These are phyloP conservation scores for Talaromyces ruber DNA, from an alignment of 495 filamentous ascomycete genomes.

Conservation along the genomic window DNA sequence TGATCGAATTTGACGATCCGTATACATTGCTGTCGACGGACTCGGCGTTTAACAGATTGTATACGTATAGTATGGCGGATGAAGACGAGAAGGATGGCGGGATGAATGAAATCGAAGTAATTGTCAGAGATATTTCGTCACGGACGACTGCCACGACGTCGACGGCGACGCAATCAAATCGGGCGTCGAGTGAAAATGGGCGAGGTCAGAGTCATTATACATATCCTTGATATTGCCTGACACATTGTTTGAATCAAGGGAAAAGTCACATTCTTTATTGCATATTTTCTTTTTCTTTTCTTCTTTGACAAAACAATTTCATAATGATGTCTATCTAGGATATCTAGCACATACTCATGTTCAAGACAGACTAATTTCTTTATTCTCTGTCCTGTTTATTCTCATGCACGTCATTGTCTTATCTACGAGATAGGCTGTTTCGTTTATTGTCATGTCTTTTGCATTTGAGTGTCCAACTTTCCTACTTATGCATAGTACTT, in stretches of 20 bases:
- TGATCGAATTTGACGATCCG: constrained; percentile 40
- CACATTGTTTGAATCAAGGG: not conserved
- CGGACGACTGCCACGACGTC: not conserved
- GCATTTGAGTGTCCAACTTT: too few species aligned
- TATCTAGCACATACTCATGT: too few species aligned
- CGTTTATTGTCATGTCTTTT: too few species aligned
- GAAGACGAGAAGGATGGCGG: constrained; percentile 5
- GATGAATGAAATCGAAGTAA: constrained; percentile 4
- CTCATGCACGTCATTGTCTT: too few species aligned
- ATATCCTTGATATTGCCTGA: not conserved
- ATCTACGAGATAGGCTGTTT: too few species aligned
- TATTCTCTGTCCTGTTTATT: too few species aligned
- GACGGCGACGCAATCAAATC: not conserved
- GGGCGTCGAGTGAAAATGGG: not conserved
- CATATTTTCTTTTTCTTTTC: not conserved
- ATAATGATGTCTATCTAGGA: too few species aligned
- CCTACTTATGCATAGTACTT: too few species aligned
- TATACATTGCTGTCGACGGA: constrained; percentile 13
- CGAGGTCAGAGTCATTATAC: not conserved
- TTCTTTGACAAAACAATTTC: too few species aligned
- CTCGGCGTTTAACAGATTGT: constrained; percentile 7
- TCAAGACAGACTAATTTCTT: too few species aligned
- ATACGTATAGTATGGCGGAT: constrained; percentile 7
- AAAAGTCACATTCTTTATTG: not conserved
- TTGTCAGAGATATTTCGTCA: not conserved